These are phyloP conservation scores for Cladobotryum mycophilum DNA, from an alignment of 2,329 filamentous ascomycete species.

Conservation along the genomic window DNA sequence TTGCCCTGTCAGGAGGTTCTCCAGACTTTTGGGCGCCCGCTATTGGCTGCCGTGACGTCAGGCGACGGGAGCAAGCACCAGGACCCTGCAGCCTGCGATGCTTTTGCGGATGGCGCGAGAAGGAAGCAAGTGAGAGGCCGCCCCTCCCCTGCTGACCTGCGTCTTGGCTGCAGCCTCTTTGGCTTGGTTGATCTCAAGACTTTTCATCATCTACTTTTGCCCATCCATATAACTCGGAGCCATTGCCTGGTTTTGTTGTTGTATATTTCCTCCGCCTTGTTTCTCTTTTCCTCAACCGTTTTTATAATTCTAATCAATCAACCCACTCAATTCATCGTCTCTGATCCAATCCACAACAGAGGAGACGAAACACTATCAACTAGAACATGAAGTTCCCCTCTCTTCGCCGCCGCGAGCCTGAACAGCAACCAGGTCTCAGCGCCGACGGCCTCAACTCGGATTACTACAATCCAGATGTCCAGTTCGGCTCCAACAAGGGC, in stretches of 20 bases:
- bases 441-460: slow-evolving; percentile 8
- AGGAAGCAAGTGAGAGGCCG: neutral
- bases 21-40: neutral
- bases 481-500: neutral
- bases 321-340: neutral
- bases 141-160: slow-evolving; percentile 6
- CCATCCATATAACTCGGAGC: neutral
- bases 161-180: neutral
- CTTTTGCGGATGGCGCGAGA: neutral
- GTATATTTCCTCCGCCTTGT: neutral
- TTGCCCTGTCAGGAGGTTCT: neutral
- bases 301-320: neutral
- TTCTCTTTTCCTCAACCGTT: neutral
- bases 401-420: neutral
- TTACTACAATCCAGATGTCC: slow-evolving; percentile 7
- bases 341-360: neutral
- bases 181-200: neutral
- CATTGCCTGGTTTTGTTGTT: neutral
- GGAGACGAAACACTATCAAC: neutral
- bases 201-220: neutral
- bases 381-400: slow-evolving; percentile 1
- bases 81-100: neutral
- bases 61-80: neutral
- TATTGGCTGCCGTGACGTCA: slow-evolving; percentile 10
- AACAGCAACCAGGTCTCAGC: neutral